Base-by-base conservation (phyloP, 208 protist species). In the Wallacemonas sp. region DNA sequence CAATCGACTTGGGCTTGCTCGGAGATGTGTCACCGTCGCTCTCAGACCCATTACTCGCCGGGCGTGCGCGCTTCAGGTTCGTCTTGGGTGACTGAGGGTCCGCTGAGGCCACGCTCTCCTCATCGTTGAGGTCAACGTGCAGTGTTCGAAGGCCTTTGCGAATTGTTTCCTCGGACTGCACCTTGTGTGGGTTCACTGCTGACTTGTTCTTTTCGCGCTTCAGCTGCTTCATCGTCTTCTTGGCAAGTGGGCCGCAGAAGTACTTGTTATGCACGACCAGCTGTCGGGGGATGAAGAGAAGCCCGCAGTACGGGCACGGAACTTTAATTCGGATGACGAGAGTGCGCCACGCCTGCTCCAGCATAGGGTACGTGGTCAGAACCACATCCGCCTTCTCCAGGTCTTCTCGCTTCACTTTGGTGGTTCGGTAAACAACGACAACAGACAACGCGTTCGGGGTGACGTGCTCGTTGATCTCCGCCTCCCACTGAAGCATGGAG, bases 311-410 rank as follows among this genome's bases (percentile, higher is more conserved):
- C 28, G 89, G 67, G 61, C 96, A 98, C 10, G 73, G 63, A 12
- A 97, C 87, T 64, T 97, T 96, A 36, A 81, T 88, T 38, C 87
- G 66, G 59, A 88, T 88, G 36, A 97, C 76, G 10, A 96, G 62
- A n/a, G 44, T 22, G 38, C 92, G 81, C 85, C 84, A 98, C 22
- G 93, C 87, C 33, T 86, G 84, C 76, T 98, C 92, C 26, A 98
- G 50, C 76, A 97, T 96, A 20, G 91, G 82, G 74, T 98, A 98
- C 23, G 96, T 98, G 12, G 94, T 98, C 36, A 98, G 82, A 44
- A 98, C 94, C 29, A 98, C 89, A 90, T 98, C 94, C 25, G 85
- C 94, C 18, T 65, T 69, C 63, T 93, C 81, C 67, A 98, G 57
- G 41, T 89, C 77, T 29, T 95, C 83, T 42, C 67, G 65, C 42